These are phyloP conservation scores for Paragyromitra xinjiangensis DNA, from an alignment of 495 filamentous ascomycete genomes.

Conservation along the genomic window DNA sequence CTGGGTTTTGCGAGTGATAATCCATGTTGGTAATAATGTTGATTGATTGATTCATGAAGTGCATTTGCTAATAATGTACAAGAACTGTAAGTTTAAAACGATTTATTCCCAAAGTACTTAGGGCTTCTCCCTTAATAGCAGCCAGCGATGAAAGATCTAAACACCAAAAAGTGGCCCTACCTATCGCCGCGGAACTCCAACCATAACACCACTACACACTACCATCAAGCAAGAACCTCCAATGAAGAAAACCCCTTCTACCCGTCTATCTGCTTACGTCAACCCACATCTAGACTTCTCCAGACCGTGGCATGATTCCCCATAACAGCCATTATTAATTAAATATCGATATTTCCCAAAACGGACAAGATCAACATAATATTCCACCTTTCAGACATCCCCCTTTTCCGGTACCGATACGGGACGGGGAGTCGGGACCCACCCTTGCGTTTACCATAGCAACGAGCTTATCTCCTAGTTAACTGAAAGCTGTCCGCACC, in stretches of 20 bases:
- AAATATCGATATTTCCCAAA: constrained; percentile 2
- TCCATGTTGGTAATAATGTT: background rate
- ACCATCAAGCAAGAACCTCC: too few relatives aligned
- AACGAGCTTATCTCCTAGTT: constrained; percentile 15
- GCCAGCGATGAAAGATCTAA: too few relatives aligned
- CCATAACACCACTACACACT: too few relatives aligned
- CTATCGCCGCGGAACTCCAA: too few relatives aligned
- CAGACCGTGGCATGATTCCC: background rate
- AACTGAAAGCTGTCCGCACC: constrained; percentile 22
- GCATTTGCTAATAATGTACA: too few relatives aligned
- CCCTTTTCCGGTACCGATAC: constrained; percentile 25
- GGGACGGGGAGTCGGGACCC: constrained; percentile 20
- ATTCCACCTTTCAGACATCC: constrained; percentile 3
- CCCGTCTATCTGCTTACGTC: background rate
- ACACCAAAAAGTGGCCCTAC: too few relatives aligned
- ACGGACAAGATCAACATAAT: constrained; percentile 15
- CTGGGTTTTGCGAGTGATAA: constrained; percentile 25
- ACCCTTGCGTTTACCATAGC: background rate
- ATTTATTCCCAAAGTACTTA: too few relatives aligned
- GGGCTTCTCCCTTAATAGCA: too few relatives aligned
- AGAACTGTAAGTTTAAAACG: too few relatives aligned
- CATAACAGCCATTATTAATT: background rate
- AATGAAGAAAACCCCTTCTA: background rate
- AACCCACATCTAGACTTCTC: background rate
- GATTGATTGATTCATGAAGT: background rate